These are phyloP conservation scores for Blastosporella zonata DNA, from an alignment of 1,284 basidiomycete species.

Conservation along the genomic window DNA sequence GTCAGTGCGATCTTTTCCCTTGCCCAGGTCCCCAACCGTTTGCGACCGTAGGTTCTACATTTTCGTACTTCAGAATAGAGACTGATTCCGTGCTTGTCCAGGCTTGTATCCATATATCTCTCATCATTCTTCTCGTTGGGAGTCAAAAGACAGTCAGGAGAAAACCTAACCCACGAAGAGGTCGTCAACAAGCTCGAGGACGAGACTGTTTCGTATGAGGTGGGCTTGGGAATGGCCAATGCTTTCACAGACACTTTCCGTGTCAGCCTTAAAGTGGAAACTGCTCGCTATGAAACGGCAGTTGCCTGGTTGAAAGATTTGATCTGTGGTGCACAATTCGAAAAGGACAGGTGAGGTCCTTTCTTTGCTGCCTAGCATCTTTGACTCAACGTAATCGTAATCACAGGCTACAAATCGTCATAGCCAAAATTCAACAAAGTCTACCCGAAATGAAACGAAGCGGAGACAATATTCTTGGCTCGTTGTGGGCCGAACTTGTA, in stretches of 20 bases:
- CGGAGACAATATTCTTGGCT: conserved; percentile 77
- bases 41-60: conserved; percentile 65
- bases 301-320: conserved; percentile 90
- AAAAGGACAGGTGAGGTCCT: conserved; percentile 69
- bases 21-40: conserved; percentile 62
- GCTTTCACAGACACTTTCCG: conserved; percentile 77
- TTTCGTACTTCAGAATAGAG: neutral
- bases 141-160: conserved; percentile 69
- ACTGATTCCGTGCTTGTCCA: conserved; percentile 27
- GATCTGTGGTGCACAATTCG: conserved; percentile 80
- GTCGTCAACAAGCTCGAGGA: conserved; percentile 90
- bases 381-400: conserved; percentile 1
- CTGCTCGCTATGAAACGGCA: conserved; percentile 75
- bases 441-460: conserved; percentile 94
- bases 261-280: conserved; percentile 84
- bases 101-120: conserved; percentile 82
- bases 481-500: conserved; percentile 69
- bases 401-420: conserved; percentile 74
- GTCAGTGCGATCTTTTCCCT: conserved; percentile 81
- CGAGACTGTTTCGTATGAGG: conserved; percentile 88
- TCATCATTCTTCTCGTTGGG: conserved; percentile 90
- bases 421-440: conserved; percentile 89
- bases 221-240: conserved; percentile 66
- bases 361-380: neutral
- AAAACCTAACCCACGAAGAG: conserved; percentile 79